phyloP scores from a whole-genome alignment of 192 early-diverging fungal species.

The Backusella sp. region DNA sequence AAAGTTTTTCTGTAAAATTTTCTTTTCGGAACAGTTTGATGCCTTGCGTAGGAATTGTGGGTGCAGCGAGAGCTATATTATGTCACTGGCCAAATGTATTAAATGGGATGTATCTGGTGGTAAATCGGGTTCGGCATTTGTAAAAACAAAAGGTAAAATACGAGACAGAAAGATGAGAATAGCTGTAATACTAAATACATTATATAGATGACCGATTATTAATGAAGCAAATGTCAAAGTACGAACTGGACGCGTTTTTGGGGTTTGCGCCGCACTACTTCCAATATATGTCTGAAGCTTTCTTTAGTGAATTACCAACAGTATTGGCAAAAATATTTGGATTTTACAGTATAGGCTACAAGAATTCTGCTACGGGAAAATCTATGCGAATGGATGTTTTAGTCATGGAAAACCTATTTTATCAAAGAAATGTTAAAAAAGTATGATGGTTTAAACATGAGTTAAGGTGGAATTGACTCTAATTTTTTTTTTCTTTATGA shows the following conservation, averaged over 20 bases:
- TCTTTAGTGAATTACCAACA: constrained; percentile 79
- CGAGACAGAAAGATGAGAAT: too few species aligned
- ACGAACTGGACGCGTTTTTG: constrained; percentile 84
- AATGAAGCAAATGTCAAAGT: constrained; percentile 84
- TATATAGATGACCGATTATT: constrained; percentile 80
- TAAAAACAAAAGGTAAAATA: constrained; percentile 72
- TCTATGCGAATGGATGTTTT: constrained; percentile 86
- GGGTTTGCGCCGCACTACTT: constrained; percentile 93
- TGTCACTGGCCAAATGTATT: constrained; percentile 85
- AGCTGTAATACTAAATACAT: background rate
- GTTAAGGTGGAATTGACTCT: background rate
- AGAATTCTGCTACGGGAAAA: constrained; percentile 80
- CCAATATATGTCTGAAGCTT: constrained; percentile 76
- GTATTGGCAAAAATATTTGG: constrained; percentile 90
- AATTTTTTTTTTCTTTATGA: background rate
- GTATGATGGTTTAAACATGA: constrained; percentile 32
- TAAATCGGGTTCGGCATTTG: constrained; percentile 88
- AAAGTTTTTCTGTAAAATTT: constrained; percentile 86
- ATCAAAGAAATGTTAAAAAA: constrained; percentile 71
- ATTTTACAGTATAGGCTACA: constrained; percentile 88
- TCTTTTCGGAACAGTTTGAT: constrained; percentile 93
- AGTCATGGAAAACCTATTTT: constrained; percentile 97
- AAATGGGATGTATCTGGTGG: constrained; percentile 85
- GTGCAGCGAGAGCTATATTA: constrained; percentile 78
- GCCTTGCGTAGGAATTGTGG: constrained; percentile 81